Evolutionary conservation across 805 yeast species (phyloP), one percentile per base, ranked within the genome.

Genomic region (Kluyveromyces wickerhamii): DNA sequence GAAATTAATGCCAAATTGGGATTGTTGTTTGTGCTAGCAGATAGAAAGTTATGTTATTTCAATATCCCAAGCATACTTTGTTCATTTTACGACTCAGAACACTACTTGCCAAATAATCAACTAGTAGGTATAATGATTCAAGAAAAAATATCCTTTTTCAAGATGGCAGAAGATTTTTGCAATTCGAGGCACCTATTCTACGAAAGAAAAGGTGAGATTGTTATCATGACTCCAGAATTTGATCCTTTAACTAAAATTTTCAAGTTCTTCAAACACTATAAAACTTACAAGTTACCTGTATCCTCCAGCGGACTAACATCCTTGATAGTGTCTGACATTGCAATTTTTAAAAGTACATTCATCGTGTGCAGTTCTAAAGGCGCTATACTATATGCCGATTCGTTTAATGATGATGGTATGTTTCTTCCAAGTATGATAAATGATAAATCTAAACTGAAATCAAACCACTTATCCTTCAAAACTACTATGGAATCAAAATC

Each of bases 341-440:
- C 81, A 0, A 63, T 80, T 2, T 76, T 84, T 59, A 73, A 77
- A 40, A 72, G 74, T 14, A 69, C 83, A 33, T 69, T 83, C 52
- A 74, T 84, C 1, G 71, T 79, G 1, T 82, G 79, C 47, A 70
- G 86, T 0, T 60, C 70, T 12, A 71, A 73, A 46, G 88, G 88
- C 0, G 77, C 79, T 43, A 79, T 81, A 40, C 67, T 80, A 19
- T 62, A 76, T 36, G 50, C 52, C 14, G 58, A 52, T 44, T 71
- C 79, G 4, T 63, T 81, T 34, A 77, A 77, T 38, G 71, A 72
- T 27, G 60, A 70, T 14, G 66, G 75, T 20, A 60, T 60, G 13
- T 72, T 79, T 1, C 62, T 77, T 35, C 67, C 77, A 1, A 66
- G 74, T 3, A 88, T 89, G 6, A 71, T 66, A 30, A 57, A 73